These are phyloP conservation scores for Brasenia schreberi DNA, from an alignment of 164 flowering plant genomes.

Conservation along the genomic window DNA sequence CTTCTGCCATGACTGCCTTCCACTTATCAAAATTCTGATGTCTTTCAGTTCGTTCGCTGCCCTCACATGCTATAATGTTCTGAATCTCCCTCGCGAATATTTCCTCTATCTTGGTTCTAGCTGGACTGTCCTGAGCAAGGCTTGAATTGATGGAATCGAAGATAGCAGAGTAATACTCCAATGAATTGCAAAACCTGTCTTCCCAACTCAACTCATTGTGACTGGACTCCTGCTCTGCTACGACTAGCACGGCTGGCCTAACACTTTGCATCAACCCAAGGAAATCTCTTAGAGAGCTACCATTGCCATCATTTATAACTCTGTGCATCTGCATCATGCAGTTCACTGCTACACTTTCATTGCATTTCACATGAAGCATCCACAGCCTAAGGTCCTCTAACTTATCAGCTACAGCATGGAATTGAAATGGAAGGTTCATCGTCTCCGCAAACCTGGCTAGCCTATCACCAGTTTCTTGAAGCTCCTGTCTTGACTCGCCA, in stretches of 20 bases:
- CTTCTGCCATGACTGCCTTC: constrained; percentile 55
- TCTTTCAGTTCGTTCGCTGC: constrained; percentile 67
- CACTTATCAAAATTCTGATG: constrained; percentile 55
- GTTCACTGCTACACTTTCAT: constrained; percentile 72
- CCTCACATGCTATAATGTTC: constrained; percentile 77
- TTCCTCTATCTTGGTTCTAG: constrained; percentile 67
- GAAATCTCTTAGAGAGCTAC: constrained; percentile 57
- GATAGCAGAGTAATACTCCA: constrained; percentile 72
- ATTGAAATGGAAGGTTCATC: constrained; percentile 65
- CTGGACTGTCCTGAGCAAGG: constrained; percentile 43
- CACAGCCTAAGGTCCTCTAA: constrained; percentile 89
- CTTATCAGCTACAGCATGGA: constrained; percentile 86
- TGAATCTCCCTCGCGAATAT: constrained; percentile 73
- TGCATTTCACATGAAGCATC: constrained; percentile 97
- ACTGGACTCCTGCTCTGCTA: constrained; percentile 84
- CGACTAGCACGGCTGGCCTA: constrained; percentile 39
- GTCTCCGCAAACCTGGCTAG: constrained; percentile 66
- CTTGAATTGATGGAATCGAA: constrained; percentile 56
- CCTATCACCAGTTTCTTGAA: constrained; percentile 78
- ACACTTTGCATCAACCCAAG: constrained; percentile 73
- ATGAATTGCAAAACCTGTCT: constrained; percentile 42
- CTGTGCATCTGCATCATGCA: constrained; percentile 75
- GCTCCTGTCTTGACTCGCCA: constrained; percentile 82
- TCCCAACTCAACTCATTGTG: constrained; percentile 46
- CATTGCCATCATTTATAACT: constrained; percentile 52